Percentiles rank a stretch among this genome's conserved stretches.
Conservation (phyloP, 208 protist species). For the Trichomonas vaginalis region DNA sequence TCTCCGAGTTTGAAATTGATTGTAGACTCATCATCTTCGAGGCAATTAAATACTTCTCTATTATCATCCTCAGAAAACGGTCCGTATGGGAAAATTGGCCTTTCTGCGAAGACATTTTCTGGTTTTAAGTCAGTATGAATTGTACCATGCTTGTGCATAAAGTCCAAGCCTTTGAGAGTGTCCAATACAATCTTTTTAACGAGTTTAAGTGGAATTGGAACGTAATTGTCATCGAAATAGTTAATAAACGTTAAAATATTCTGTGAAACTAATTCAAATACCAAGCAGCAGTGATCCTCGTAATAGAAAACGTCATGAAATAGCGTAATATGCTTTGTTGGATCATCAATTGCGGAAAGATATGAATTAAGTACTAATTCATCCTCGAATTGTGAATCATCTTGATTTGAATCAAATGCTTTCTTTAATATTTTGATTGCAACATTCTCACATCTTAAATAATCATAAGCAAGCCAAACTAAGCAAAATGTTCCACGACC, state of each 20-base stretch:
- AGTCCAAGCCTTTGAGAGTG: slow-evolving; percentile 32
- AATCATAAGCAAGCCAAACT: not conserved
- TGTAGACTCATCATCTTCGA: not conserved
- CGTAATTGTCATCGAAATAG: not conserved
- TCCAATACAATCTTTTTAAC: slow-evolving; percentile 23
- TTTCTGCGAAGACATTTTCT: slow-evolving; percentile 34
- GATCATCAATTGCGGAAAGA: not conserved
- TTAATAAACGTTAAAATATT: not conserved
- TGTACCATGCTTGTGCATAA: slow-evolving; percentile 29
- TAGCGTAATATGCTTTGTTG: not conserved
- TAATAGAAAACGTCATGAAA: not conserved
- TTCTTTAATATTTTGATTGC: not conserved
- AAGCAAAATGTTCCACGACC: not conserved
- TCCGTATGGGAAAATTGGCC: not conserved
- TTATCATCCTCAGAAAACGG: not conserved
- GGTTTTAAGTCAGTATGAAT: slow-evolving; percentile 46
- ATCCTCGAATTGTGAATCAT: not conserved
- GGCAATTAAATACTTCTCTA: not conserved
- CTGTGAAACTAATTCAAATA: not conserved
- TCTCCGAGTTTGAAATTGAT: not conserved
- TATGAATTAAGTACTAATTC: not conserved
- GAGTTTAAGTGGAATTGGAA: not conserved
- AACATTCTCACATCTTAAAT: not conserved
- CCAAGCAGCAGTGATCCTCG: not conserved
- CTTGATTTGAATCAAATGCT: too few relatives aligned